Base-by-base conservation (phyloP, 257 asterid genomes). In the Solanum clarkiae region DNA sequence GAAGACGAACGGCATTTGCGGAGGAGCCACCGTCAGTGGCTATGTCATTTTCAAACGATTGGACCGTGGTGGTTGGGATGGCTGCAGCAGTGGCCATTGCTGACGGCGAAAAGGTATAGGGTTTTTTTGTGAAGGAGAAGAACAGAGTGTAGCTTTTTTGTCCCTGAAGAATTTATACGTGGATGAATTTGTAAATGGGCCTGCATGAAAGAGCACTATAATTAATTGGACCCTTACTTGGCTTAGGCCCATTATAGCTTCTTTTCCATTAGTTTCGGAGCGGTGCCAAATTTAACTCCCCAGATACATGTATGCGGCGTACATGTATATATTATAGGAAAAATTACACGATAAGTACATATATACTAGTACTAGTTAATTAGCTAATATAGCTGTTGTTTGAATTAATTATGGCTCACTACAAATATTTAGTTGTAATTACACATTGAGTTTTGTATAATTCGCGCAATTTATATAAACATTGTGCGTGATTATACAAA, bases 71-170 rank as follows among this genome's bases (percentile, higher is more conserved):
- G 29, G 92, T 92, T 1, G 98, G 97, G 17, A 96, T 95, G 8
- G 91, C 95, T 45, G 98, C 96, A 83, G 97, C 96, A 42, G 97
- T 84, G 20, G 92, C 91, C 91, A 88, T 94, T 85, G 87, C 79
- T 75, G 53, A 44, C 26, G 42, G 57, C 42, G 14, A 20, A 77
- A 29, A 29, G 18, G 77, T 62, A 60, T 20, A 5, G 22, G 56
- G 70, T 15, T 4, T 15, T 3, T 42, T 8, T 22, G 57, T 65
- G 8, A 79, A 7, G 60, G 45, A 24, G 54, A 8, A 32, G 45
- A 26, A 12, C 70, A 74, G 60, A 57, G 55, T 14, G 4, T 0
- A 0, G 36, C n/a, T 3, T 0, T 6, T 13, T 6, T 12, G 17
- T 15, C 14, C 20, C 13, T 63, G 1, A 3, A 65, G 44, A 26